phyloP scores from a whole-genome alignment of 768 basidiomycete species.

The Chlorophyllum brunneum region DNA sequence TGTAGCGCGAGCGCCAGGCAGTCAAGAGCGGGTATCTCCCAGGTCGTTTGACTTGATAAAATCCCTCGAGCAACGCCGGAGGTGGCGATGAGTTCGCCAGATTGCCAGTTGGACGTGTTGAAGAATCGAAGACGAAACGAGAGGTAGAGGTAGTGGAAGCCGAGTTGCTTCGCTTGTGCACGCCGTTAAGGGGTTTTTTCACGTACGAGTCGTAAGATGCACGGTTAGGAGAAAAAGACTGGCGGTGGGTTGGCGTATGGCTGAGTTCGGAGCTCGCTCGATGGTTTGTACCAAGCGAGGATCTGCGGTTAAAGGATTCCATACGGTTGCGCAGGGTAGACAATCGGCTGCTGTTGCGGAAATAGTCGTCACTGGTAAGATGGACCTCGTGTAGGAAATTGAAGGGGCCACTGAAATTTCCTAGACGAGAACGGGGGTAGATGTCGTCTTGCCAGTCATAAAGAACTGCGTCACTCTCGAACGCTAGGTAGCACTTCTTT shows the following conservation, averaged over 20 bases:
- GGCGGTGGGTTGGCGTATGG: not conserved
- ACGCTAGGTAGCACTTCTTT: conserved; percentile 31
- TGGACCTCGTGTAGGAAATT: conserved; percentile 38
- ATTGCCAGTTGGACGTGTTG: conserved; percentile 5
- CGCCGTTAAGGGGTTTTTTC: not conserved
- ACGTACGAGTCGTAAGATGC: conserved; percentile 7
- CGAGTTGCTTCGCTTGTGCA: conserved; percentile 7
- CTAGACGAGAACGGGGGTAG: conserved; percentile 34
- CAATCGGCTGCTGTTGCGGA: conserved; percentile 3
- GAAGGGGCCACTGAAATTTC: conserved; percentile 30
- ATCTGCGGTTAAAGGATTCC: conserved; percentile 8
- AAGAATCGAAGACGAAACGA: conserved; percentile 11
- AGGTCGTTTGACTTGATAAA: conserved; percentile 10
- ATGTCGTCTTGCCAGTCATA: conserved; percentile 47
- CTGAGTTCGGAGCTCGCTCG: conserved; percentile 13
- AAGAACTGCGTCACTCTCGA: conserved; percentile 34
- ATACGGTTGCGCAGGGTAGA: conserved; percentile 11
- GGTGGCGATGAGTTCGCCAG: conserved; percentile 1
- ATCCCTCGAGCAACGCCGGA: conserved; percentile 5
- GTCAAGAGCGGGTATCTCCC: not conserved
- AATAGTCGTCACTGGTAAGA: conserved; percentile 18
- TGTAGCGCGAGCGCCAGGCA: conserved; percentile 6
- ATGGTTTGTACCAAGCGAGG: conserved; percentile 1
- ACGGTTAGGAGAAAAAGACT: conserved; percentile 9
- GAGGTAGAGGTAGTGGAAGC: conserved; percentile 8